Evolutionary conservation across 192 early-diverging fungal genomes (phyloP), one percentile per base, ranked within the genome.

Genomic region (Chytriomyces sp.): DNA sequence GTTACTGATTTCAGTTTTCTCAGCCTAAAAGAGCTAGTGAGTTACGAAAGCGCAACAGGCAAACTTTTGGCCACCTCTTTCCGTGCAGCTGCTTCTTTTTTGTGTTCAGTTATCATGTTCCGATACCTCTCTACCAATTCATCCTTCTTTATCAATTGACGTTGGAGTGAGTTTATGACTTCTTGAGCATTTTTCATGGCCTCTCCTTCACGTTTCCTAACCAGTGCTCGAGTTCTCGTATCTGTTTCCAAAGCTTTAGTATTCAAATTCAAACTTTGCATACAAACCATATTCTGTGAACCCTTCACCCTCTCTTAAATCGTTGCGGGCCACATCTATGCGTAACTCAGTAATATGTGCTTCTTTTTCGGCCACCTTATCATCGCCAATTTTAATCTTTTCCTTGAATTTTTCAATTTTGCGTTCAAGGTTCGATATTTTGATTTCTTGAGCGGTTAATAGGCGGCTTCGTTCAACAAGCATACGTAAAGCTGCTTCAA

Each of bases 91-190:
- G 75, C 57, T 12, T 80, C 77, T 52, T 73, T 81, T 57, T 78
- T 64, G 8, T 64, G 40, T 19, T 59, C 71, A n/a, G 54, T 61
- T 10, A 84, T 39, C 80, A 84, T 86, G n/a, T 70, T 60, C 1
- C 75, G 75, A 56, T 84, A 84, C 44, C 82, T 80, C 40, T 80
- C 75, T 3, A 84, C 58, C 39, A 82, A 22, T 44, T 77, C 73
- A 30, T 78, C 75, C 59, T 86, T 86, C 19, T 67, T 56, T 0
- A 22, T 28, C 2, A 86, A 52, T 53, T 86, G 84, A n/a, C 63
- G 34, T 64, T 82, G 76, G 30, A 86, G 64, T 0, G 84, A 84
- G n/a, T 52, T 28, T n/a, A 82, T 74, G 14, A 75, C 72, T 41
- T 76, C 78, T 53, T 84, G 65, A 0, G 81, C 80, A 33, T 64